Evolutionary conservation across 768 basidiomycete species (phyloP).

Genomic region (Strobilomyces confusus): DNA sequence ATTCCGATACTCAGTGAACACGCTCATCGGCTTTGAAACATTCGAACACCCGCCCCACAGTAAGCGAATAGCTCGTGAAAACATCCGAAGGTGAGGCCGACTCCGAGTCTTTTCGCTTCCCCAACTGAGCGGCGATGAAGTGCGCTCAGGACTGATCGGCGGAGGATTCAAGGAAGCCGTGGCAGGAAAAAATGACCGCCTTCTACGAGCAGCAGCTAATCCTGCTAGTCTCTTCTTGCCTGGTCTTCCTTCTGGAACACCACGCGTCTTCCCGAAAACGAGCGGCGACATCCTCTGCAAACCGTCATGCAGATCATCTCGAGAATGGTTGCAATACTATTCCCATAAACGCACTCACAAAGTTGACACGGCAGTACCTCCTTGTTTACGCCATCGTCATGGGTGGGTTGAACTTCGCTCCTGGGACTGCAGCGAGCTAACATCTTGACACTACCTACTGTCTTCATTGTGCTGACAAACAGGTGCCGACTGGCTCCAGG

Average conservation of each 20-base stretch:
- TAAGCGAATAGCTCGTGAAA: not conserved
- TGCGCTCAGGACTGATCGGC: not conserved
- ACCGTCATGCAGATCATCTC: slow-evolving; percentile 22
- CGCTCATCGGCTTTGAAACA: not conserved
- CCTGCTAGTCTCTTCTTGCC: slow-evolving; percentile 33
- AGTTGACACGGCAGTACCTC: slow-evolving; percentile 50
- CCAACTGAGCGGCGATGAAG: not conserved
- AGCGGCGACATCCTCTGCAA: slow-evolving; percentile 12
- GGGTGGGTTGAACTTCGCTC: slow-evolving; percentile 41
- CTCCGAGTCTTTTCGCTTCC: too few species aligned
- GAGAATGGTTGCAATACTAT: slow-evolving; percentile 29
- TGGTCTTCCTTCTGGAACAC: slow-evolving; percentile 34
- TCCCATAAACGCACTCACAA: slow-evolving; percentile 26
- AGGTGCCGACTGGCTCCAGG: slow-evolving; percentile 80
- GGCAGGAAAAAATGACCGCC: slow-evolving; percentile 17
- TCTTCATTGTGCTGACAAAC: not conserved
- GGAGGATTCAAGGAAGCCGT: not conserved
- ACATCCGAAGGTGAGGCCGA: slow-evolving; percentile 12
- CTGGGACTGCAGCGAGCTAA: not conserved
- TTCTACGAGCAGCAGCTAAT: slow-evolving; percentile 43
- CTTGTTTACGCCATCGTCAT: slow-evolving; percentile 70
- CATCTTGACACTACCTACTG: not conserved
- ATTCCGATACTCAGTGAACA: not conserved
- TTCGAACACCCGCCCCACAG: not conserved
- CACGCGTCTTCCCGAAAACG: slow-evolving; percentile 27